Conservation (phyloP, 2,329 filamentous ascomycete species). For the Herpotrichia juniperi region DNA sequence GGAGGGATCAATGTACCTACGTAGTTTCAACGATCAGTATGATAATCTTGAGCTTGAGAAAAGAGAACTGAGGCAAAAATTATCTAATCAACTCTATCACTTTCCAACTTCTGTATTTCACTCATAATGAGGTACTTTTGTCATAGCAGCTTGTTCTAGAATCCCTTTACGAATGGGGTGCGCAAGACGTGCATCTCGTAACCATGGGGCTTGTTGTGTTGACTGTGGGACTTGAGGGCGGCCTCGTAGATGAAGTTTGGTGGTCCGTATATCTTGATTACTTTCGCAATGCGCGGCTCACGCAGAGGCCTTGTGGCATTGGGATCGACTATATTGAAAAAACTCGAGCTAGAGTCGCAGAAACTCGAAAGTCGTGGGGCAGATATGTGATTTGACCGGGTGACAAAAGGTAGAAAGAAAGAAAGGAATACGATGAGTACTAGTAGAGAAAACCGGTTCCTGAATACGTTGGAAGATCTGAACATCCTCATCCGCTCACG, state of each 20-base stretch:
- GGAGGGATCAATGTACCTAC: slow-evolving; percentile 7
- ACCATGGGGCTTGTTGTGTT: slow-evolving; percentile 6
- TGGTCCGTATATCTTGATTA: slow-evolving; percentile 12
- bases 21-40: not conserved
- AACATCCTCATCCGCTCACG: not conserved
- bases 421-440: not conserved
- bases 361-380: not conserved
- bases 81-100: slow-evolving; percentile 32
- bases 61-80: slow-evolving; percentile 19
- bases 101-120: slow-evolving; percentile 32
- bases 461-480: not conserved
- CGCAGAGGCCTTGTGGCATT: not conserved
- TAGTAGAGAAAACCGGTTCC: not conserved
- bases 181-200: slow-evolving; percentile 7
- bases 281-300: slow-evolving; percentile 6
- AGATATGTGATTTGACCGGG: not conserved
- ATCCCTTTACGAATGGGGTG: slow-evolving; percentile 34
- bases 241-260: slow-evolving; percentile 39
- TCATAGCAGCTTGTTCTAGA: slow-evolving; percentile 45
- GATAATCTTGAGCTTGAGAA: not conserved
- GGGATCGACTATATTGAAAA: not conserved
- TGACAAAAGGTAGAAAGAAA: not conserved
- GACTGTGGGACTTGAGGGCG: slow-evolving; percentile 39
- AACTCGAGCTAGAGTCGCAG: not conserved
- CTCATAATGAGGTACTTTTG: slow-evolving; percentile 26